A percentile compares a stretch with the other conserved stretches of the same genome.
Evolutionary conservation across 2,329 filamentous ascomycete species (phyloP).

Genomic region (Fusarium poae): DNA sequence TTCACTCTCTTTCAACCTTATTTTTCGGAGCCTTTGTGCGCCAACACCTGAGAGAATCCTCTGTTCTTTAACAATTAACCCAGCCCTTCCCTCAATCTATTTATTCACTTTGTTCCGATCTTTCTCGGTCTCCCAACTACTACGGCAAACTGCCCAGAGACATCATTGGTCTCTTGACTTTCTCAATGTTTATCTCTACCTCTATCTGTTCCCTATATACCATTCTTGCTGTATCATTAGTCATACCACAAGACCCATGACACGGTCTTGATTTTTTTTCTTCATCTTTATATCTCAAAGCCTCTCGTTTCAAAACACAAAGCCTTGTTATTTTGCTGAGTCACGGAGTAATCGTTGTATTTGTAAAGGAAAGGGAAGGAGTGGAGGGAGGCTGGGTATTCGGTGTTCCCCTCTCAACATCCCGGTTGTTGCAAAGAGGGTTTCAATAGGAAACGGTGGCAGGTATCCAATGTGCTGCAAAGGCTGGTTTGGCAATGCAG

Average conservation of each 20-base stretch:
- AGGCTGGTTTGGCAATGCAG: not conserved
- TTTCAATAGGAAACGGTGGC: not conserved
- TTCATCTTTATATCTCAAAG: conserved; percentile 8
- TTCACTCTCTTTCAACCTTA: conserved; percentile 1
- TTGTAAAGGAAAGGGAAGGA: conserved; percentile 20
- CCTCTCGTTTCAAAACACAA: conserved; percentile 24
- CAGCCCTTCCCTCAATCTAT: conserved; percentile 3
- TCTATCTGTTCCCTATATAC: conserved; percentile 33
- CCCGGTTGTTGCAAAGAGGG: conserved; percentile 10
- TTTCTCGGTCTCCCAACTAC: not conserved
- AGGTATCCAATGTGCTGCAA: conserved; percentile 5
- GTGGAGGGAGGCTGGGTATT: conserved; percentile 14
- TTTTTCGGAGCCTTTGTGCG: conserved; percentile 11
- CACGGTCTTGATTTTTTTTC: conserved; percentile 25
- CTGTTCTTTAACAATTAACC: not conserved
- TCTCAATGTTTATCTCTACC: conserved; percentile 1
- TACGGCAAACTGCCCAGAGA: not conserved
- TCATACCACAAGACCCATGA: conserved; percentile 23
- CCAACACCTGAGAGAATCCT: not conserved
- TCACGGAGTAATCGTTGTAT: conserved; percentile 34
- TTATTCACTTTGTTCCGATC: conserved; percentile 21
- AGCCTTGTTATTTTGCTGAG: conserved; percentile 14
- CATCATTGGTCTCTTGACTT: conserved; percentile 2
- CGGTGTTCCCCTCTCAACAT: conserved; percentile 20
- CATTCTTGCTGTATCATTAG: conserved; percentile 45